Percentiles rank a stretch among this genome's conserved stretches.
Evolutionary conservation across 768 basidiomycete species (phyloP).

Genomic region (Leccinellum rugosiceps): DNA sequence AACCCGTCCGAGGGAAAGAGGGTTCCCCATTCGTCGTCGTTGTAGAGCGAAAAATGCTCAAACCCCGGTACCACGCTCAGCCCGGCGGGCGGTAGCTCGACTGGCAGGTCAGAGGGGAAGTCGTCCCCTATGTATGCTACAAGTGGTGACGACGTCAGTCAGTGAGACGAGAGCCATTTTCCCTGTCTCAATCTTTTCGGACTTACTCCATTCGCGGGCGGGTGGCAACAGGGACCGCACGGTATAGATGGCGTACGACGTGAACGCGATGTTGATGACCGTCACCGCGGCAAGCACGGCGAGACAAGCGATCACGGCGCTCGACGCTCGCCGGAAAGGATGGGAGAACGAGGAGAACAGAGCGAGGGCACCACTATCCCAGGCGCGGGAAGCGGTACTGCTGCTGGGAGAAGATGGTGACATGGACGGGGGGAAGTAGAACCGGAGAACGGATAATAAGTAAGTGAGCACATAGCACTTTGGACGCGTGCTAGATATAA

Average conservation of each 20-base stretch:
- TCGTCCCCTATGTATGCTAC: conserved; percentile 31
- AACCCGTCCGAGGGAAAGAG: conserved; percentile 34
- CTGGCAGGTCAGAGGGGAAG: conserved; percentile 31
- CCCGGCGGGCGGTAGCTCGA: conserved; percentile 28
- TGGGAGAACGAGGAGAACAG: not conserved
- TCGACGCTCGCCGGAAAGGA: not conserved
- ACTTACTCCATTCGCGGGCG: conserved; percentile 25
- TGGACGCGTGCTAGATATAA: too few relatives aligned
- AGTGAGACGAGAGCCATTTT: not conserved
- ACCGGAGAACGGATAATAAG: not conserved
- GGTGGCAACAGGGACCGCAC: conserved; percentile 11
- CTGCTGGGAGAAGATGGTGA: not conserved
- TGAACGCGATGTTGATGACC: conserved; percentile 19
- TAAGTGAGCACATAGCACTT: not conserved
- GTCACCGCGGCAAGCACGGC: conserved; percentile 21
- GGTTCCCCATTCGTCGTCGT: conserved; percentile 36
- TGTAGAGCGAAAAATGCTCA: conserved; percentile 29
- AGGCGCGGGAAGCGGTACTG: not conserved
- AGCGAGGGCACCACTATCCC: not conserved
- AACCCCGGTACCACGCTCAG: conserved; percentile 25
- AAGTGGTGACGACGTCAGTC: not conserved
- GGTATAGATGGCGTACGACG: conserved; percentile 16
- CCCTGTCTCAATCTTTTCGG: not conserved
- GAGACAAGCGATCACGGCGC: conserved; percentile 11
- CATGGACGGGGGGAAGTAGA: not conserved